Evolutionary conservation across 2,329 filamentous ascomycete genomes (phyloP).

Genomic region (Lasiodiplodia hormozganensis): DNA sequence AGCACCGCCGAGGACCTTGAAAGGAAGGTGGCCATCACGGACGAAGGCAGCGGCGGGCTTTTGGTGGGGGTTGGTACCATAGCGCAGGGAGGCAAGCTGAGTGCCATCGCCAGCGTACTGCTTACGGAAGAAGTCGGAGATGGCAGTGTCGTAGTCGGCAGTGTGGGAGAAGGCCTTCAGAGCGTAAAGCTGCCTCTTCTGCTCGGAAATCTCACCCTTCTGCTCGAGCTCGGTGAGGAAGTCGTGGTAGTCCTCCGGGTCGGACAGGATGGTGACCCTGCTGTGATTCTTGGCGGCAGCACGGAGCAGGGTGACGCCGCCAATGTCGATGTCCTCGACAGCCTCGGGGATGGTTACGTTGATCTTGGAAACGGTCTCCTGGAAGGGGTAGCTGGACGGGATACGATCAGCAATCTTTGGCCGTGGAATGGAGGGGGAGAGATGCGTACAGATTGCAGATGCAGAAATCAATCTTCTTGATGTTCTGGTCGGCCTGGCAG

Average conservation of each 20-base stretch:
- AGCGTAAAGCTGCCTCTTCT: constrained; percentile 85
- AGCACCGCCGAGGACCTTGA: constrained; percentile 88
- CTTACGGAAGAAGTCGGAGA: constrained; percentile 96
- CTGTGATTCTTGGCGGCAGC: constrained; percentile 98
- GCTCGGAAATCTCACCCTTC: constrained; percentile 81
- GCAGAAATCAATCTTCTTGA: constrained; percentile 48
- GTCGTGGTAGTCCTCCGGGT: constrained; percentile 90
- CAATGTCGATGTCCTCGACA: constrained; percentile 98
- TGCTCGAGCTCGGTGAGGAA: constrained; percentile 88
- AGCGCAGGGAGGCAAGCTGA: constrained; percentile 86
- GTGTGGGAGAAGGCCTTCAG: constrained; percentile 99
- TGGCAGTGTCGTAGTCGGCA: constrained; percentile 93
- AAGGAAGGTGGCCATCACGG: constrained; percentile 77
- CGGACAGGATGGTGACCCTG: constrained; percentile 93
- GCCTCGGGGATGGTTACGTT: constrained; percentile 97
- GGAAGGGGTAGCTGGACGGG: constrained; percentile 79
- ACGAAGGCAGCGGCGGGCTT: constrained; percentile 91
- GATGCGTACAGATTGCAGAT: constrained; percentile 78
- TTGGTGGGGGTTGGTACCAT: constrained; percentile 97
- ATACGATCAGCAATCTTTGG: constrained; percentile 2
- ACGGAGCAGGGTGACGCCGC: constrained; percentile 90
- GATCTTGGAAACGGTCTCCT: constrained; percentile 95
- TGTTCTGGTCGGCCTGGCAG: constrained; percentile 52
- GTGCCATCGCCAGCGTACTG: constrained; percentile 87
- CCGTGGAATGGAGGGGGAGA: background rate